Conservation (phyloP, 2,329 filamentous ascomycete genomes). For the Rutstroemia sp. region DNA sequence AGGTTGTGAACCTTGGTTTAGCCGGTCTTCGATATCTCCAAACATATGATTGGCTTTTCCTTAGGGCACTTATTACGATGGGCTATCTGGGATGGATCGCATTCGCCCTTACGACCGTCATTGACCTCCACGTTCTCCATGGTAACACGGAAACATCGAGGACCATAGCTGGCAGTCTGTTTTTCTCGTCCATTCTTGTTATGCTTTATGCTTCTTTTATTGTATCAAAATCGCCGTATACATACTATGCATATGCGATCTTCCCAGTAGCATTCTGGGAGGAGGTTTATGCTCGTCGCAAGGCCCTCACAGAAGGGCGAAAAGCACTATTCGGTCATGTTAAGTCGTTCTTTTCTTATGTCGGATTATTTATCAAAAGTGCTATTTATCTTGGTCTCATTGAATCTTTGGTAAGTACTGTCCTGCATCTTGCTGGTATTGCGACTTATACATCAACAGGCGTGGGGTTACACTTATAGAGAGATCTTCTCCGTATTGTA, state of each 20-base stretch:
- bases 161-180: slow-evolving; percentile 47
- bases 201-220: slow-evolving; percentile 72
- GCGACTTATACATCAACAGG: slow-evolving; percentile 40
- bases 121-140: slow-evolving; percentile 81
- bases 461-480: slow-evolving; percentile 84
- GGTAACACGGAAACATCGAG: slow-evolving; percentile 58
- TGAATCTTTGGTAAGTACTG: slow-evolving; percentile 59
- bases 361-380: slow-evolving; percentile 55
- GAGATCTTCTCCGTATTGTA: slow-evolving; percentile 82
- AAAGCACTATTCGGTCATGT: slow-evolving; percentile 63
- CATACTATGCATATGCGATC: slow-evolving; percentile 86
- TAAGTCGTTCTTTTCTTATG: slow-evolving; percentile 47
- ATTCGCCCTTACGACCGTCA: slow-evolving; percentile 80
- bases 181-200: slow-evolving; percentile 72
- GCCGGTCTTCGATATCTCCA: slow-evolving; percentile 88
- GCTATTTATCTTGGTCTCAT: slow-evolving; percentile 67
- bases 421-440: background rate
- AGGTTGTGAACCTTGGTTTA: slow-evolving; percentile 68
- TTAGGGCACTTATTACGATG: slow-evolving; percentile 77
- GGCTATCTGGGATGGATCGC: slow-evolving; percentile 96
- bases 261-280: slow-evolving; percentile 97
- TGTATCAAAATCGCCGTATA: slow-evolving; percentile 68
- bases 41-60: slow-evolving; percentile 97
- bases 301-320: slow-evolving; percentile 59
- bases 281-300: slow-evolving; percentile 75